Base-by-base conservation (phyloP, 805 yeast species). In the Grigorovia transvaalensis region DNA sequence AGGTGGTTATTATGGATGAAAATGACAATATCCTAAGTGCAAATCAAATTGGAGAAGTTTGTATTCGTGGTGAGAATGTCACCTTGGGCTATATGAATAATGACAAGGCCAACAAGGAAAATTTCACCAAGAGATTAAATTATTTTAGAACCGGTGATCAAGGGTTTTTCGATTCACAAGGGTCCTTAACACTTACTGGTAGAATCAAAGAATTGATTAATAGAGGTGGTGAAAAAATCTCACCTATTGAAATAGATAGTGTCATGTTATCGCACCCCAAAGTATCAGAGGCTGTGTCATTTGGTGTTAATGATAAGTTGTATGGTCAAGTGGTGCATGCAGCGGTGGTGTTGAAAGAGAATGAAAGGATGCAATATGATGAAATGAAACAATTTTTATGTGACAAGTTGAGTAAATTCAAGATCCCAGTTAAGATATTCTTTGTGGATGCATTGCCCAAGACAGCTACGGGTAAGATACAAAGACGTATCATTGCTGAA, bases 81-180 rank as follows among this genome's bases (percentile, higher is more conserved):
- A 84, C 90, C 8, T 70, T 75, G 9, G 90, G 90, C 1, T 85
- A 85, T 65, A 74, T 83, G 51, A 81, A 84, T 68, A 85, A 85
- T 62, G 76, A 74, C 38, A 81, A 81, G 66, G 91, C 90, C 43
- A 85, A 85, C 56, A 71, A 70, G 42, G 88, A 81, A 57, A 74
- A 83, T 38, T 84, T 81, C 68, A 81, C 88, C 12, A 56, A 68
- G 49, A 71, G 74, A 23, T 59, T 66, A 45, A 80, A 81, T 38
- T 84, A 74, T 65, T 85, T 85, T 77, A 76, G 87, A 56, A 85
- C 93, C 5, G 93, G 93, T 47, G 93, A 85, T 62, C 85, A 84
- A 63, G 90, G 89, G 1, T 74, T 68, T 57, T 63, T 79, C 49
- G 85, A 82, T 60, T 58, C 65, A 4, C 84, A 82, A 49, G 82